Conservation (phyloP, 2,329 filamentous ascomycete genomes). For the Torrubiella hemipterigena region DNA sequence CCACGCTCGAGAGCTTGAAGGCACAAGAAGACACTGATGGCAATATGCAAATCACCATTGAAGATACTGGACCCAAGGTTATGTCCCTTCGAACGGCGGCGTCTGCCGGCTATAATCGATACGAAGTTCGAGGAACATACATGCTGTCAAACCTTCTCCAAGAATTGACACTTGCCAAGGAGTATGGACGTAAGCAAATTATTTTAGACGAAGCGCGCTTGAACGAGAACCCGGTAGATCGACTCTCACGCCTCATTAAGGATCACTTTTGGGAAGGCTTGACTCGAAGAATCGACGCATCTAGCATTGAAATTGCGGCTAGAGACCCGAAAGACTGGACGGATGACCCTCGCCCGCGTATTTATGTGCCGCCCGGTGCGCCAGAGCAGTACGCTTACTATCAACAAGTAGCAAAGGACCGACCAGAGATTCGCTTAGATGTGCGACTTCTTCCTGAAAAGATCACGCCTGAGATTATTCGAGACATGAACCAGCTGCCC, state of each 20-base stretch:
- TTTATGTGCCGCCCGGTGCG: slow-evolving; percentile 77
- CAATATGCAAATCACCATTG: slow-evolving; percentile 96
- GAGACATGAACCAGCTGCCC: slow-evolving; percentile 74
- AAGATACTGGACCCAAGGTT: slow-evolving; percentile 87
- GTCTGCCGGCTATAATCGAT: slow-evolving; percentile 75
- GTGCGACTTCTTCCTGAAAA: slow-evolving; percentile 67
- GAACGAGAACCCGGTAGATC: slow-evolving; percentile 89
- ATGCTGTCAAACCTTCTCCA: slow-evolving; percentile 95
- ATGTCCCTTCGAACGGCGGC: slow-evolving; percentile 73
- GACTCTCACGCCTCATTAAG: slow-evolving; percentile 74
- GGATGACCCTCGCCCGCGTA: slow-evolving; percentile 72
- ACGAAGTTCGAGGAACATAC: slow-evolving; percentile 90
- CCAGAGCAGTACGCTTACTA: slow-evolving; percentile 90
- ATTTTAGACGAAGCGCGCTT: slow-evolving; percentile 82
- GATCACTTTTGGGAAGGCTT: slow-evolving; percentile 89
- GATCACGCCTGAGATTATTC: slow-evolving; percentile 71
- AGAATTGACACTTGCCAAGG: slow-evolving; percentile 84
- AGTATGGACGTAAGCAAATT: slow-evolving; percentile 80
- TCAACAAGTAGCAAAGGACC: slow-evolving; percentile 60
- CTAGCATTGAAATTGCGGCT: slow-evolving; percentile 75
- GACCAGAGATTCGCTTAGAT: slow-evolving; percentile 77
- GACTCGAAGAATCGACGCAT: slow-evolving; percentile 81
- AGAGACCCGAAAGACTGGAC: slow-evolving; percentile 95
- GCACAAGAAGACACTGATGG: slow-evolving; percentile 84
- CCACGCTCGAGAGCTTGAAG: slow-evolving; percentile 66